A percentile compares a stretch with the other conserved stretches of the same genome.
Conservation (phyloP, 495 filamentous ascomycete genomes). For the Viridothelium virens region DNA sequence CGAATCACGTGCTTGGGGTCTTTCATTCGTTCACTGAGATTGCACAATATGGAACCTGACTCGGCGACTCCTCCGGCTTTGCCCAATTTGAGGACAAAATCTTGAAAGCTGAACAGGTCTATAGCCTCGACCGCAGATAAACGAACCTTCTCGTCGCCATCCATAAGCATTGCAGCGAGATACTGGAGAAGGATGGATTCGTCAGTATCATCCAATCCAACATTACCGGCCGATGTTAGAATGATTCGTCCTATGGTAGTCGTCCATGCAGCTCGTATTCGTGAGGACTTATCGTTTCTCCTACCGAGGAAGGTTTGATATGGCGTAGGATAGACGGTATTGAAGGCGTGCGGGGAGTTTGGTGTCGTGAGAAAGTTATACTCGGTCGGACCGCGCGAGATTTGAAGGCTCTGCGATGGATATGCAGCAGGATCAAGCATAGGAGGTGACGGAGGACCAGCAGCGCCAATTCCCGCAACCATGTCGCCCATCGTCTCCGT, state of each 20-base stretch:
- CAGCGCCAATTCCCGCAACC: conserved; percentile 81
- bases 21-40: conserved; percentile 78
- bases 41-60: conserved; percentile 62
- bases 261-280: conserved; percentile 78
- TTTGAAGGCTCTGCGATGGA: conserved; percentile 61
- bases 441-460: conserved; percentile 67
- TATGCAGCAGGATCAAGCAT: conserved; percentile 71
- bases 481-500: conserved; percentile 94
- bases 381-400: conserved; percentile 44
- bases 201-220: conserved; percentile 69
- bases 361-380: conserved; percentile 69
- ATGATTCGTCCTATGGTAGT: conserved; percentile 76
- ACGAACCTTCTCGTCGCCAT: conserved; percentile 84
- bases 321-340: conserved; percentile 63
- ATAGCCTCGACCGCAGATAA: conserved; percentile 78
- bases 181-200: conserved; percentile 63
- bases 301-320: conserved; percentile 78
- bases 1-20: conserved; percentile 78
- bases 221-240: conserved; percentile 74
- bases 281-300: conserved; percentile 70
- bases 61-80: conserved; percentile 61
- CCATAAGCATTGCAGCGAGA: conserved; percentile 71
- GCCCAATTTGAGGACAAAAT: conserved; percentile 74
- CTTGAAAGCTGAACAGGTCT: conserved; percentile 63
- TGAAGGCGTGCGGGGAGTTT: conserved; percentile 73